A percentile compares a stretch with the other conserved stretches of the same genome.
Conservation (phyloP, 1,284 basidiomycete genomes). For the Ceratorhiza oryzae-sativae region DNA sequence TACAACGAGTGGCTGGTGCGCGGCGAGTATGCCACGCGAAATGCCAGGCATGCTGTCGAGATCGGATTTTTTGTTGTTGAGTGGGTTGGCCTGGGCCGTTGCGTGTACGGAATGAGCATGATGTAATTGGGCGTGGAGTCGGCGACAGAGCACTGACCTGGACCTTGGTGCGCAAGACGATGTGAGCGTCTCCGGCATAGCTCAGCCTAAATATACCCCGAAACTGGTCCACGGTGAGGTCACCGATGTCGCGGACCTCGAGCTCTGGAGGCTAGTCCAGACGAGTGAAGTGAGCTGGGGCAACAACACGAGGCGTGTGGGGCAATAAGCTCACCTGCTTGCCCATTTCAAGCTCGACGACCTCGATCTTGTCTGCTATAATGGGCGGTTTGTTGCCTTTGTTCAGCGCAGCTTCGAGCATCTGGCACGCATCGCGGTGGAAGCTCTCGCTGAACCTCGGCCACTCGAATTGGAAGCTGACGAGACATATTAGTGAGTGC, state of each 20-base stretch:
- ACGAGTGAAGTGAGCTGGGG: slow-evolving; percentile 32
- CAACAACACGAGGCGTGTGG: background rate
- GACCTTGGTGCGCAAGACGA: slow-evolving; percentile 95
- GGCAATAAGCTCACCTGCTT: slow-evolving; percentile 71
- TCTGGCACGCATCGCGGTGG: slow-evolving; percentile 89
- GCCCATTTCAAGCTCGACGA: slow-evolving; percentile 98
- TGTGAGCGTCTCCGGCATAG: slow-evolving; percentile 94
- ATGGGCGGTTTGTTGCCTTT: slow-evolving; percentile 98
- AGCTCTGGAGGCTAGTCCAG: slow-evolving; percentile 86
- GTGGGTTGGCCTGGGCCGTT: slow-evolving; percentile 84
- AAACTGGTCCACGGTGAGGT: slow-evolving; percentile 94
- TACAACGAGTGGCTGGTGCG: slow-evolving; percentile 91
- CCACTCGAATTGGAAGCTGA: slow-evolving; percentile 78
- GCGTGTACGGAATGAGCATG: slow-evolving; percentile 43
- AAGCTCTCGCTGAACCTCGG: slow-evolving; percentile 95
- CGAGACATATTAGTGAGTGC: background rate
- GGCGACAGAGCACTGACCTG: slow-evolving; percentile 62
- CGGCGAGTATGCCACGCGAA: slow-evolving; percentile 85
- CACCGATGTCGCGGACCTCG: slow-evolving; percentile 97
- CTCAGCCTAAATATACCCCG: slow-evolving; percentile 96
- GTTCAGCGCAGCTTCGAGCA: slow-evolving; percentile 95
- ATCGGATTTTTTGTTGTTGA: slow-evolving; percentile 88
- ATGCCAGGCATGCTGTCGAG: slow-evolving; percentile 75
- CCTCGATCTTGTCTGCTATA: slow-evolving; percentile 96
- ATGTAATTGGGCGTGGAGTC: slow-evolving; percentile 48